Evolutionary conservation across 495 filamentous ascomycete species (phyloP).

Genomic region (Geopyxis carbonaria): DNA sequence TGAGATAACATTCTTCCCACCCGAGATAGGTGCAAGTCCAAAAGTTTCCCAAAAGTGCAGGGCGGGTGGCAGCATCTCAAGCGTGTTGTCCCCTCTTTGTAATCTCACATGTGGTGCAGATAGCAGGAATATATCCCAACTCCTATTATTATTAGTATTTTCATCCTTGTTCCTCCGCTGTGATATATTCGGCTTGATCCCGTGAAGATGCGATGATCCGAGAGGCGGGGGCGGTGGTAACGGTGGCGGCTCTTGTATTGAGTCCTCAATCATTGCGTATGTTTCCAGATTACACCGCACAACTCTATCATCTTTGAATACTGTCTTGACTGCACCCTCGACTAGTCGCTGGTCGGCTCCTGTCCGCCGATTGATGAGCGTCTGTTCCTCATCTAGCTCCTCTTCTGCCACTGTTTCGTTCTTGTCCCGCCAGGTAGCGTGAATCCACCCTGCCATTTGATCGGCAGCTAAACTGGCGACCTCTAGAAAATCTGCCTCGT

Average conservation of each 20-base stretch:
- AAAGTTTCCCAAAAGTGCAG: conserved; percentile 83
- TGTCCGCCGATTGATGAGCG: conserved; percentile 12
- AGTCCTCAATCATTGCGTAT: conserved; percentile 21
- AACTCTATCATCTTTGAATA: conserved; percentile 14
- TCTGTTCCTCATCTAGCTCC: conserved; percentile 11
- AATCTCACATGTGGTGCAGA: conserved; percentile 57
- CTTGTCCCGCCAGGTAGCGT: conserved; percentile 5
- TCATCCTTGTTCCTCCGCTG: conserved; percentile 6
- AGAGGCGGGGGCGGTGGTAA: conserved; percentile 10
- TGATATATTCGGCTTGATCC: not conserved
- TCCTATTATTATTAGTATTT: not conserved
- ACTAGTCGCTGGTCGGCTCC: conserved; percentile 17
- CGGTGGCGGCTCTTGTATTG: conserved; percentile 16
- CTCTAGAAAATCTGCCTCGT: conserved; percentile 18
- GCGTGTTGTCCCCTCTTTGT: conserved; percentile 50
- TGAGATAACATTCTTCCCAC: conserved; percentile 58
- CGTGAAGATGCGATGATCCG: not conserved
- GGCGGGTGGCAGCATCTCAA: conserved; percentile 65
- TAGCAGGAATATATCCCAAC: conserved; percentile 25
- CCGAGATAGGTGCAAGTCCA: conserved; percentile 60
- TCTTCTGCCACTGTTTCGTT: conserved; percentile 17
- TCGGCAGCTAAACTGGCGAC: conserved; percentile 18
- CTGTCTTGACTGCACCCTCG: conserved; percentile 13
- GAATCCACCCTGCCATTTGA: conserved; percentile 16
- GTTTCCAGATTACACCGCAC: conserved; percentile 20